Evolutionary conservation across 768 basidiomycete genomes (phyloP), one percentile per base, ranked within the genome.

Genomic region (Leccinum obscurum): DNA sequence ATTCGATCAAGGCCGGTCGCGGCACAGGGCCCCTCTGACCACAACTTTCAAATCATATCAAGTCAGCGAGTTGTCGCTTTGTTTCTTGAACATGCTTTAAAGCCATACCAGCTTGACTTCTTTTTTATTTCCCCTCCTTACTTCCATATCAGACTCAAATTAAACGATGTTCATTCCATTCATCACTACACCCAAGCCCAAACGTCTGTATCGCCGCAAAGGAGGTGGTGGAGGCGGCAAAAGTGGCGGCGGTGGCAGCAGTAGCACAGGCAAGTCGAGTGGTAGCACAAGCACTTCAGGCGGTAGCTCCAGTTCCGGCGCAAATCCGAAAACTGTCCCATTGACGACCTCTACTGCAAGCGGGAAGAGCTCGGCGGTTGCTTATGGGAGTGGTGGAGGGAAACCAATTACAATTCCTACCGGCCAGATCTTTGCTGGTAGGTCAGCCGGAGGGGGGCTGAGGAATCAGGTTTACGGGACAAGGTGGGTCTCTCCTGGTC

Each of bases 391-490:
- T 15, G 78, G 78, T 1, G 76, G 75, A 1, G 73, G 77, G 26
- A 61, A 24, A 3, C 10, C 59, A 1, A 55, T 65, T 2, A 70
- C 74, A 0, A 84, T 86, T 39, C 75, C 83, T 2, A 52, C 70
- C 11, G 81, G 83, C 3, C 76, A 79, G 53, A 50, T 71, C 3
- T 85, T 85, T 62, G 70, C 77, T 6, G 83, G 83, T 2, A 76
- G 87, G 6, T 64, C 62, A 1, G 74, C 73, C 5, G 87, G 87
- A n/a, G 86, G 86, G 0, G 85, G 78, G 13, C 79, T 74, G 1
- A 74, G 86, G 32, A 52, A 49, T 49, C 70, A 82, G 51, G 67
- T 84, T 1, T 82, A 64, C 55, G 84, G 84, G 3, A 74, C 72
- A 6, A 71, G 72, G 83, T 84, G 49, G 46, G 77, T 67, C 17